Percentiles rank a stretch among this genome's conserved stretches.
These are phyloP conservation scores for Ophiocordyceps camponoti-leonardi DNA, from an alignment of 2,329 filamentous ascomycete species.

Conservation along the genomic window DNA sequence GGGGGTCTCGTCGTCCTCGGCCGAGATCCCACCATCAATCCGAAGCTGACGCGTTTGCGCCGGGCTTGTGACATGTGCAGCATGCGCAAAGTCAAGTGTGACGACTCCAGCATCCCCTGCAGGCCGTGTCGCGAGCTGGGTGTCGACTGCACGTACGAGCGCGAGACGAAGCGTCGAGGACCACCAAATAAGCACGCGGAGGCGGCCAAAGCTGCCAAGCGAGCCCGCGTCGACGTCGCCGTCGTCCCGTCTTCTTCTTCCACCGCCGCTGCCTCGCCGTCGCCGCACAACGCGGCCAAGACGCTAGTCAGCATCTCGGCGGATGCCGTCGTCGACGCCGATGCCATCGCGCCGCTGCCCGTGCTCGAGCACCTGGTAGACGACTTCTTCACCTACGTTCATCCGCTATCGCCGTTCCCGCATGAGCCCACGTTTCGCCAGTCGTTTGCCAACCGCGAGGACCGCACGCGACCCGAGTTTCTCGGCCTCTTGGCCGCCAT, in stretches of 20 bases:
- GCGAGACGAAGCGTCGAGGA: constrained; percentile 39
- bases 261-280: constrained; percentile 14
- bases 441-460: constrained; percentile 48
- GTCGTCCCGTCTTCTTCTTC: background rate
- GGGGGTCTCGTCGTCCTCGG: constrained; percentile 6
- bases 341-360: constrained; percentile 53
- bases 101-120: constrained; percentile 37
- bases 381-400: constrained; percentile 72
- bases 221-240: constrained; percentile 20
- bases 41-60: constrained; percentile 37
- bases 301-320: constrained; percentile 27
- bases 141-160: constrained; percentile 39
- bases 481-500: constrained; percentile 57
- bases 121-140: constrained; percentile 37
- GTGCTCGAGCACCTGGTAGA: constrained; percentile 55
- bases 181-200: constrained; percentile 43
- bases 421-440: constrained; percentile 63
- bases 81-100: constrained; percentile 44
- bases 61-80: constrained; percentile 46
- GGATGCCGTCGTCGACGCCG: constrained; percentile 35
- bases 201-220: constrained; percentile 35
- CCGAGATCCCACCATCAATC: constrained; percentile 25
- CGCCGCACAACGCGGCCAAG: constrained; percentile 29
- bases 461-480: constrained; percentile 48
- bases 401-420: constrained; percentile 60